phyloP scores from a whole-genome alignment of 2,329 filamentous ascomycete genomes.

The Fusarium odoratissimum region DNA sequence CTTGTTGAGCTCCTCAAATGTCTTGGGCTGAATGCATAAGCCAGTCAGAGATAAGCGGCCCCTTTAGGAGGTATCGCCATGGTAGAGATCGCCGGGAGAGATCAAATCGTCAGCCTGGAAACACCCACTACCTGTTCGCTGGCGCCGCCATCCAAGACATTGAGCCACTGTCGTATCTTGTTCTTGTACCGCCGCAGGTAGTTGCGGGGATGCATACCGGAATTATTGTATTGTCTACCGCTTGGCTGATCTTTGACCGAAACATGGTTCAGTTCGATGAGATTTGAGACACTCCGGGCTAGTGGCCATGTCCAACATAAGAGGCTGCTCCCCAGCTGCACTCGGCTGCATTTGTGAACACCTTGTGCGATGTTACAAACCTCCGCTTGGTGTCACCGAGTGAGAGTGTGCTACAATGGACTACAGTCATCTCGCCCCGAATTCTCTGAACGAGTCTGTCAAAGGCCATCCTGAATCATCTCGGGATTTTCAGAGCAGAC shows the following conservation, averaged over 20 bases:
- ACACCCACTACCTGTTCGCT: slow-evolving; percentile 18
- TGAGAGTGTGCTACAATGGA: slow-evolving; percentile 39
- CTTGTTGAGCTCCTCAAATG: slow-evolving; percentile 18
- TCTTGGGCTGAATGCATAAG: slow-evolving; percentile 9
- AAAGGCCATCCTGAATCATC: slow-evolving; percentile 25
- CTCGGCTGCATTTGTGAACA: background rate
- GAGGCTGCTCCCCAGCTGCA: slow-evolving; percentile 19
- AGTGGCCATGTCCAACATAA: slow-evolving; percentile 19
- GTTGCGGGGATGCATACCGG: slow-evolving; percentile 20
- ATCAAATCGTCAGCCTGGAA: slow-evolving; percentile 3
- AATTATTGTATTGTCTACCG: slow-evolving; percentile 14
- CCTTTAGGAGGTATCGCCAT: slow-evolving; percentile 1
- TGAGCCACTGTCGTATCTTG: slow-evolving; percentile 16
- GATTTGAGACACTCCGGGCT: slow-evolving; percentile 29
- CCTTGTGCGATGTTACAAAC: slow-evolving; percentile 2
- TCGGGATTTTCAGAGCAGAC: slow-evolving; percentile 39
- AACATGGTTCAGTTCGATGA: background rate
- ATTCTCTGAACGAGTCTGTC: slow-evolving; percentile 21
- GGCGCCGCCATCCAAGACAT: slow-evolving; percentile 36
- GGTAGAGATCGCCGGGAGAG: slow-evolving; percentile 30
- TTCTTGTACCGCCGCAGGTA: slow-evolving; percentile 3
- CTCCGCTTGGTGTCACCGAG: background rate
- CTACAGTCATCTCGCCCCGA: slow-evolving; percentile 38
- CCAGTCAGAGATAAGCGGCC: slow-evolving; percentile 11
- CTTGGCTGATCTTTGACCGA: background rate